Evolutionary conservation across 441 rosid genomes (phyloP).

Genomic region (Flueggea neowawraea): DNA sequence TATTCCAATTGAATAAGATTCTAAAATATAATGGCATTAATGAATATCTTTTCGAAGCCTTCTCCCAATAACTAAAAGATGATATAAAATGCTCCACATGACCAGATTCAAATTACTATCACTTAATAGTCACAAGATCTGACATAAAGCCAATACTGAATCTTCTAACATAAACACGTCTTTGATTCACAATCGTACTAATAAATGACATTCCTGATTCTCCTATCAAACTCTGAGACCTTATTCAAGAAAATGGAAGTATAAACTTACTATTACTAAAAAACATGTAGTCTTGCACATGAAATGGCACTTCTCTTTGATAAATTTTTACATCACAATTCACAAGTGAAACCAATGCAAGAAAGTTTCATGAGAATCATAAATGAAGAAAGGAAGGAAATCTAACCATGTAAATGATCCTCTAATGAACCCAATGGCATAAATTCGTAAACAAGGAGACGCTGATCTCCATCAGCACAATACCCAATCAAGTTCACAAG

Average conservation of each 20-base stretch:
- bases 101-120: too few relatives aligned
- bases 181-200: too few relatives aligned
- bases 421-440: constrained; percentile 97
- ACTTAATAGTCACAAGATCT: too few relatives aligned
- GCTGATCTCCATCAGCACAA: constrained; percentile 98
- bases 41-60: too few relatives aligned
- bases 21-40: too few relatives aligned
- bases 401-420: constrained; percentile 95
- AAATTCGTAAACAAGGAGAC: constrained; percentile 95
- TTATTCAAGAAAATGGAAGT: not conserved
- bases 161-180: too few relatives aligned
- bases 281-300: not conserved
- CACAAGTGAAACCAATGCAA: constrained; percentile 1
- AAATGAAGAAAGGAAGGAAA: constrained; percentile 1
- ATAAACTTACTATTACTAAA: not conserved
- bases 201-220: too few relatives aligned
- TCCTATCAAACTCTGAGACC: not conserved
- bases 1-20: too few relatives aligned
- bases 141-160: too few relatives aligned
- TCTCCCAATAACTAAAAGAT: too few relatives aligned
- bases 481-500: constrained; percentile 96
- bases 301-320: not conserved
- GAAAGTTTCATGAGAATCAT: not conserved
- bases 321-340: constrained; percentile 2
- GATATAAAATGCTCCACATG: too few relatives aligned